Evolutionary conservation across 225 moss, liverwort and hornwort genomes (phyloP).

Genomic region (Physcomitrellopsis africana): DNA sequence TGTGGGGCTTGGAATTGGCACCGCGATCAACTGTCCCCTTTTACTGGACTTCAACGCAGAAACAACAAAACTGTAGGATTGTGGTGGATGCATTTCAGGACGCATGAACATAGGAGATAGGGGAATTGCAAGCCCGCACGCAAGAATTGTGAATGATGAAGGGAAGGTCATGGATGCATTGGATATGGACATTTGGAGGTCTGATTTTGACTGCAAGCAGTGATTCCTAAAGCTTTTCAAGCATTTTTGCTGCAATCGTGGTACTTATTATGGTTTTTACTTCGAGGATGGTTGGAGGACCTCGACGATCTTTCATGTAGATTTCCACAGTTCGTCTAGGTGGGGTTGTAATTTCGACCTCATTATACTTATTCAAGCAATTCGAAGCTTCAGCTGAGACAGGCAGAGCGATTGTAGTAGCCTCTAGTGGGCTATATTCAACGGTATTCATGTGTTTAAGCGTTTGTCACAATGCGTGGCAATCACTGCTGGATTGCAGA

Average conservation of each 20-base stretch:
- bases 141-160: conserved; percentile 16
- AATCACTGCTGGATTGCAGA: conserved; percentile 58
- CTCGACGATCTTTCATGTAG: conserved; percentile 19
- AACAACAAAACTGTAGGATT: not conserved
- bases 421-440: conserved; percentile 39
- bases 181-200: conserved; percentile 11
- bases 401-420: conserved; percentile 18
- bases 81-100: conserved; percentile 9
- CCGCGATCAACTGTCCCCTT: conserved; percentile 12
- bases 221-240: not conserved
- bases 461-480: conserved; percentile 51
- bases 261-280: not conserved
- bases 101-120: conserved; percentile 5
- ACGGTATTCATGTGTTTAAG: conserved; percentile 49
- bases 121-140: not conserved
- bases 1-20: not conserved
- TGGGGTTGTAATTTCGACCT: conserved; percentile 7
- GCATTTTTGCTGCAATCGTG: not conserved
- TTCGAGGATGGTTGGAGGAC: not conserved
- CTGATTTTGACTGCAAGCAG: conserved; percentile 18
- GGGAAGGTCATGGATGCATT: conserved; percentile 14
- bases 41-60: not conserved
- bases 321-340: conserved; percentile 3
- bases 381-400: conserved; percentile 9
- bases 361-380: conserved; percentile 10